A percentile compares a stretch with the other conserved stretches of the same genome.
phyloP scores from a whole-genome alignment of 2,329 filamentous ascomycete genomes.

The Colletotrichum incanum region DNA sequence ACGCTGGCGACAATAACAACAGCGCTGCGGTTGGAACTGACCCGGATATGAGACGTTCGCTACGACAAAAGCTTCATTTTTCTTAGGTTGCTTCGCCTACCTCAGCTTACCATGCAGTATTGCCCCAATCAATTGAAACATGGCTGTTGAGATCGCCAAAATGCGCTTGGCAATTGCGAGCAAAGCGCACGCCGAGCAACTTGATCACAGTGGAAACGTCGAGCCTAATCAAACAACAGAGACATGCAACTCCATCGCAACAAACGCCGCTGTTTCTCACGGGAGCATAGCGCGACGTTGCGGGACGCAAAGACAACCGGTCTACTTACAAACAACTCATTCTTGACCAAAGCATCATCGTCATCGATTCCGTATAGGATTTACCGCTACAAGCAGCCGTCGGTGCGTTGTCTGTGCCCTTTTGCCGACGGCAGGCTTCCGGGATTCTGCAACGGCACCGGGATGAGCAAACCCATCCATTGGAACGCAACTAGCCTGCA shows the following conservation, averaged over 20 bases:
- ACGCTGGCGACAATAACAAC: background rate
- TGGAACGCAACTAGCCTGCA: constrained; percentile 12
- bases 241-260: background rate
- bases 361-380: background rate
- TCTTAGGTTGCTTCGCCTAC: constrained; percentile 4
- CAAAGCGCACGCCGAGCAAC: constrained; percentile 40
- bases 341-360: background rate
- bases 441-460: constrained; percentile 37
- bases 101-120: background rate
- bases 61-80: constrained; percentile 20
- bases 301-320: background rate
- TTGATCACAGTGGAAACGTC: constrained; percentile 14
- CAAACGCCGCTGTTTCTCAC: background rate
- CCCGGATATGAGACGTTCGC: constrained; percentile 15
- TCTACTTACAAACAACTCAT: background rate
- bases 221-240: constrained; percentile 22
- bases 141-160: constrained; percentile 33
- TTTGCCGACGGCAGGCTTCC: constrained; percentile 17
- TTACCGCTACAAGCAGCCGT: background rate
- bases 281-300: background rate
- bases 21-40: background rate
- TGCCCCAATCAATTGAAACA: constrained; percentile 9
- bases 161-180: constrained; percentile 37
- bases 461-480: constrained; percentile 23
- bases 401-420: constrained; percentile 29